phyloP scores from a whole-genome alignment of 129 eudicot species.

The Pulicaria dysenterica region DNA sequence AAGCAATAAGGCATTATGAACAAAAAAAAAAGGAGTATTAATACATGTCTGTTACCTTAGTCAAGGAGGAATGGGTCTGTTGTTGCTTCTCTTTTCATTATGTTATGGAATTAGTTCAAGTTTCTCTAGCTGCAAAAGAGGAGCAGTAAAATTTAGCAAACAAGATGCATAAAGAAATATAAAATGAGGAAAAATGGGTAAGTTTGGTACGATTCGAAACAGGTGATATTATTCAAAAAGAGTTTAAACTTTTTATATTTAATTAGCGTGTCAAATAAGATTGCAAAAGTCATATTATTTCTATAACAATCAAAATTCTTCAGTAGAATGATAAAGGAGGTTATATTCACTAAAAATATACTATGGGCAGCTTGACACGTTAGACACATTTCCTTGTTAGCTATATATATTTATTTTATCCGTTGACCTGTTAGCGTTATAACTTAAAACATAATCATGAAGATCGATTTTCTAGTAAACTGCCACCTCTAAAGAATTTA shows the following conservation, averaged over 20 bases:
- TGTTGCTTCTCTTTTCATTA: not conserved
- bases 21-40: slow-evolving; percentile 16
- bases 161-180: slow-evolving; percentile 8
- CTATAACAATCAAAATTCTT: not conserved
- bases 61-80: slow-evolving; percentile 7
- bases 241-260: not conserved
- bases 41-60: slow-evolving; percentile 22
- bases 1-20: slow-evolving; percentile 15
- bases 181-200: not conserved
- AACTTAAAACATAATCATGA: not conserved
- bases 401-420: not conserved
- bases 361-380: not conserved
- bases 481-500: not conserved
- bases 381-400: not conserved
- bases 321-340: not conserved
- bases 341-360: not conserved
- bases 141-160: not conserved
- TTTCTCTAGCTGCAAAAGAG: slow-evolving; percentile 19
- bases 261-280: not conserved
- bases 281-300: not conserved
- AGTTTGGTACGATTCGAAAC: not conserved
- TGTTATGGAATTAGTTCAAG: not conserved
- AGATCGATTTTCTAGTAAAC: not conserved
- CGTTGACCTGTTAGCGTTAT: not conserved
- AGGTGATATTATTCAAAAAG: not conserved